These are phyloP conservation scores for Cyanidiococcus yangmingshanensis DNA, from an alignment of 23 red algal species.

Conservation along the genomic window DNA sequence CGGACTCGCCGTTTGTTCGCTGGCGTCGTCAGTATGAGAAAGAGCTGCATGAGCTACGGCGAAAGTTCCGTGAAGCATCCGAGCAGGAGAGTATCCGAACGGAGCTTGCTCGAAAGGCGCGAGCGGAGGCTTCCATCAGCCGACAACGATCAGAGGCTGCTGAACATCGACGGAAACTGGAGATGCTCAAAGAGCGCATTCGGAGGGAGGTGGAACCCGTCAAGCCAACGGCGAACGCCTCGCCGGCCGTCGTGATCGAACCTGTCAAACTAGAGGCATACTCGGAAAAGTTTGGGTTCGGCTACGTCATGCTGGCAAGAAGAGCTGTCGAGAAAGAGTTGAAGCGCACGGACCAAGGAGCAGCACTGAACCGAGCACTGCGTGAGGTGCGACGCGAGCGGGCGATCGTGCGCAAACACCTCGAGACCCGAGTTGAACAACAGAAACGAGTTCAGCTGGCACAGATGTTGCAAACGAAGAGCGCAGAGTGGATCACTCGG, in stretches of 20 bases:
- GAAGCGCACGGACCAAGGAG: background rate
- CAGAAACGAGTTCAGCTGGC: background rate
- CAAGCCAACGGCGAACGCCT: background rate
- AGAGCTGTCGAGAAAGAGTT: background rate
- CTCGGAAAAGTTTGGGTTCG: background rate
- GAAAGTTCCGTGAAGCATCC: background rate
- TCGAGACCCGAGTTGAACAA: background rate
- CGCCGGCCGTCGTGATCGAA: background rate
- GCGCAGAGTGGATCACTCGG: background rate
- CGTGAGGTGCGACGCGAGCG: background rate
- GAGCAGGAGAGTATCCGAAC: background rate
- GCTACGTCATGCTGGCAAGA: background rate
- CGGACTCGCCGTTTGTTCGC: background rate
- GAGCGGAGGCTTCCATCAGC: background rate
- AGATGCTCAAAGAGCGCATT: background rate
- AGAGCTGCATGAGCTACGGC: background rate
- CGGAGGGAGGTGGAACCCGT: background rate
- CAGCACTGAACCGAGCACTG: background rate
- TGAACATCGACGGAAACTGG: background rate
- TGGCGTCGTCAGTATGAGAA: background rate
- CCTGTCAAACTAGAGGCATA: background rate
- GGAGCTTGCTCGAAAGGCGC: background rate
- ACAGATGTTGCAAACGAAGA: background rate
- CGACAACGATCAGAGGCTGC: background rate
- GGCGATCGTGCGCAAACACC: background rate